Base-by-base conservation (phyloP, 2,329 filamentous ascomycete genomes). In the Claviceps sp. region DNA sequence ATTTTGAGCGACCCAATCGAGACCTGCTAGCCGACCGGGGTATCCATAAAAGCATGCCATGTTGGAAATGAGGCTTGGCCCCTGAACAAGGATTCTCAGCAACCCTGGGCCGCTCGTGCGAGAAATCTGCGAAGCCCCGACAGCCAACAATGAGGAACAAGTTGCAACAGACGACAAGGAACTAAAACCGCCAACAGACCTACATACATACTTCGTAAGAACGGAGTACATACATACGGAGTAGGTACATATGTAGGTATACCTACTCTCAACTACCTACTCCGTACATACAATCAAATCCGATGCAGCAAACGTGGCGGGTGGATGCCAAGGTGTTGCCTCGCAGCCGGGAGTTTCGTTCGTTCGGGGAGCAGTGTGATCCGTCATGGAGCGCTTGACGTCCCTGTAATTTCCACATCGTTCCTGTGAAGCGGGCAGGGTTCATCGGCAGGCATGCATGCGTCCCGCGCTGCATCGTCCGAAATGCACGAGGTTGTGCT, bases 21-120 rank as follows among this genome's bases (percentile, higher is more conserved):
- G 13, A 11, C n/a, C 30, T 37, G 34, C 34, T 48, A 20, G 46
- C 13, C 37, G 38, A 48, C 47, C 16, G 9, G 30, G 30, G 34
- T 16, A 3, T 16, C n/a, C 6, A 30, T 8, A 41, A 49, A 24
- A 43, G 24, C 26, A 42, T 44, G 40, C 43, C 40, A 37, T 49
- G 6, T 44, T 36, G 47, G 30, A 49, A 53, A 54, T 54, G 50
- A 54, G 37, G 22, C 30, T 45, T 41, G 14, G 36, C 52, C 52
- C 50, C 52, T 52, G 49, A 54, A 46, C 52, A 49, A 42, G 52
- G 50, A 46, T 54, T n/a, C 46, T 26, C 16, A 40, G 34, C 34
- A 34, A 30, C 16, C 47, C 46, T 37, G 38, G 6, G 41, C 36
- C 41, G 8, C 42, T 9, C n/a, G 18, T 41, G 46, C 24, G 49